Percentiles rank a stretch among this genome's conserved stretches.
These are phyloP conservation scores for Candida arabinofermentans DNA, from an alignment of 805 yeast genomes.

Conservation along the genomic window DNA sequence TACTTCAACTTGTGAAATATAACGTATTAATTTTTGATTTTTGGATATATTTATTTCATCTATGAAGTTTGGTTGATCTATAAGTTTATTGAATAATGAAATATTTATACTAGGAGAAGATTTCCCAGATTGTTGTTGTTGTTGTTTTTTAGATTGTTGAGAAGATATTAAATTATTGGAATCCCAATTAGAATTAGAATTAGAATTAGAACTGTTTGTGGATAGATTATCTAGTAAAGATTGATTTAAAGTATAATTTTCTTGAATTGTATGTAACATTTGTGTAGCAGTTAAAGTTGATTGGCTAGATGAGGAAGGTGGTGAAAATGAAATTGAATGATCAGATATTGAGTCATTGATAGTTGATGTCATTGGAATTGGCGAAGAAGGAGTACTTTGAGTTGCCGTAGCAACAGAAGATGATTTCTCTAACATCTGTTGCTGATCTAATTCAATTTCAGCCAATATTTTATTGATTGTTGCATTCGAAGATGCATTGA, in stretches of 20 bases:
- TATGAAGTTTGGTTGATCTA: slow-evolving; percentile 34
- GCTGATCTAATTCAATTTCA: slow-evolving; percentile 35
- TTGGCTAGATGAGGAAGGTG: slow-evolving; percentile 18
- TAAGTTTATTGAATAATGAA: slow-evolving; percentile 28
- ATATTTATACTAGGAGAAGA: slow-evolving; percentile 18
- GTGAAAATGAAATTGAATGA: slow-evolving; percentile 12
- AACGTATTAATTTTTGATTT: slow-evolving; percentile 30
- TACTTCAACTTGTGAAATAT: slow-evolving; percentile 30
- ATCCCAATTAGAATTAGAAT: too few species aligned
- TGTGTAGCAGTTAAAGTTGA: slow-evolving; percentile 30
- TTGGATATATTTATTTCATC: slow-evolving; percentile 34
- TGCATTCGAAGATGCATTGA: slow-evolving; percentile 35
- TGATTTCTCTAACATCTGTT: slow-evolving; percentile 3
- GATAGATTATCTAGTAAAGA: slow-evolving; percentile 7
- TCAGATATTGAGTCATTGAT: neutral
- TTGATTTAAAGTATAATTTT: slow-evolving; percentile 24
- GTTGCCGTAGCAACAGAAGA: slow-evolving; percentile 2
- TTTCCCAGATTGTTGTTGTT: neutral
- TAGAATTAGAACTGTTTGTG: neutral
- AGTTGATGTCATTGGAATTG: neutral
- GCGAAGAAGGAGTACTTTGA: neutral
- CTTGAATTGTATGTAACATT: slow-evolving; percentile 32
- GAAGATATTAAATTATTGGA: neutral
- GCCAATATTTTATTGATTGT: slow-evolving; percentile 32
- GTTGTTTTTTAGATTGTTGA: neutral